Conservation (phyloP, 1,139 yeast genomes). For the Suhomyces maxii region DNA sequence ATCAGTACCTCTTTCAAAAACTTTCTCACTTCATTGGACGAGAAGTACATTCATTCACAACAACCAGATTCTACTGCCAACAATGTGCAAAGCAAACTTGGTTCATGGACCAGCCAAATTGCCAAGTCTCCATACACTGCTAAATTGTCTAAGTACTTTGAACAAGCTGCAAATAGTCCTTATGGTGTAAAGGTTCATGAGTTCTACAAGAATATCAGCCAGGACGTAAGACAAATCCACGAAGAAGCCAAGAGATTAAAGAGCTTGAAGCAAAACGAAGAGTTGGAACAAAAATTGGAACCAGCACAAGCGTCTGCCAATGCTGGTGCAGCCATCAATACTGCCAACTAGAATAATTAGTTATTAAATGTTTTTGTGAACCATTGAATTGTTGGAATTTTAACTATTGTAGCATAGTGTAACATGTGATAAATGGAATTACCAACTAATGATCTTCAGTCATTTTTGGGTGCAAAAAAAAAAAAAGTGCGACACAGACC, state of each 20-base stretch:
- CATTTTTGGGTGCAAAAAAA: not conserved
- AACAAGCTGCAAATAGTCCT: constrained; percentile 41
- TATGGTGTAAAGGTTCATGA: constrained; percentile 53
- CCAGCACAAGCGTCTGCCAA: constrained; percentile 9
- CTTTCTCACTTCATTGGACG: constrained; percentile 56
- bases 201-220: constrained; percentile 53
- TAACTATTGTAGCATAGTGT: no score
- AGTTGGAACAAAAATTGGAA: constrained; percentile 3
- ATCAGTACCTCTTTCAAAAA: constrained; percentile 54
- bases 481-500: not conserved
- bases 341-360: constrained; percentile 2
- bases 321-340: constrained; percentile 8
- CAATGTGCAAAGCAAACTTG: constrained; percentile 15
- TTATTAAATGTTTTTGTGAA: no score
- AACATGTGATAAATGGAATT: no score
- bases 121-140: constrained; percentile 21
- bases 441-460: no score
- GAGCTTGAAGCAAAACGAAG: constrained; percentile 48
- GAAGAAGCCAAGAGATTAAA: constrained; percentile 72
- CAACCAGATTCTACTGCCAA: constrained; percentile 38
- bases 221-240: constrained; percentile 65
- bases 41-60: constrained; percentile 58
- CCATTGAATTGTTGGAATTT: no score
- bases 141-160: constrained; percentile 48
- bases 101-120: constrained; percentile 9